Conservation (phyloP, 495 filamentous ascomycete genomes). For the Penicillium goetzii region DNA sequence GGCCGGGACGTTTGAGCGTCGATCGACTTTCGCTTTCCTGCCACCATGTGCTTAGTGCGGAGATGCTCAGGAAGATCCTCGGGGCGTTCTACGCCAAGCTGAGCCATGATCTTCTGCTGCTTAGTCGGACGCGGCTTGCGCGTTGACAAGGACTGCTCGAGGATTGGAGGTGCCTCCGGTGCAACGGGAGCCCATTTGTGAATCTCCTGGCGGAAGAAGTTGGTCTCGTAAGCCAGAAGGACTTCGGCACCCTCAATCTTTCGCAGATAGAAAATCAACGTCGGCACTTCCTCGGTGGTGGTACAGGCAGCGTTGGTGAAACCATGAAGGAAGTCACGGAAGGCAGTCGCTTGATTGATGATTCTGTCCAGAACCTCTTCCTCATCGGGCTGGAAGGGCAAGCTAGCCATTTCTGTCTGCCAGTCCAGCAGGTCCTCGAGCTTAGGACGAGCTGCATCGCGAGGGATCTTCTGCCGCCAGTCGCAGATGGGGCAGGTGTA, state of each 20-base stretch:
- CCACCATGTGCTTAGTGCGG: conserved; percentile 71
- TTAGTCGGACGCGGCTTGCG: conserved; percentile 97
- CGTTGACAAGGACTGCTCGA: conserved; percentile 88
- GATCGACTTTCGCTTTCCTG: conserved; percentile 52
- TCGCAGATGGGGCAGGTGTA: conserved; percentile 99
- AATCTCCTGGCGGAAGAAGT: conserved; percentile 94
- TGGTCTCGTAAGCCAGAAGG: conserved; percentile 87
- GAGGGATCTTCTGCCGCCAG: conserved; percentile 95
- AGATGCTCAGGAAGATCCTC: conserved; percentile 85
- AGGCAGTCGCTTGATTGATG: conserved; percentile 78
- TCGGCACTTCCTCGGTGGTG: conserved; percentile 82
- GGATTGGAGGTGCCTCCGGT: conserved; percentile 74
- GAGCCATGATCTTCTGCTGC: conserved; percentile 90
- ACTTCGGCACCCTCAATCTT: conserved; percentile 99
- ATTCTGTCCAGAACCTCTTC: conserved; percentile 83
- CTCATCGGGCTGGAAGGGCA: conserved; percentile 97
- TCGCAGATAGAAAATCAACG: conserved; percentile 94
- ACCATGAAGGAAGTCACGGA: conserved; percentile 78
- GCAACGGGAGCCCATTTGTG: conserved; percentile 97
- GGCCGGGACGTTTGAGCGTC: conserved; percentile 35
- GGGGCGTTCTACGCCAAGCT: conserved; percentile 81
- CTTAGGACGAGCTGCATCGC: conserved; percentile 96
- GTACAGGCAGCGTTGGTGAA: conserved; percentile 81
- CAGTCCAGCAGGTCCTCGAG: conserved; percentile 87
- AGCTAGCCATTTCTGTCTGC: conserved; percentile 77